Evolutionary conservation across 2,329 filamentous ascomycete genomes (phyloP), one percentile per base, ranked within the genome.

Genomic region (Penicillium hesseltinei): DNA sequence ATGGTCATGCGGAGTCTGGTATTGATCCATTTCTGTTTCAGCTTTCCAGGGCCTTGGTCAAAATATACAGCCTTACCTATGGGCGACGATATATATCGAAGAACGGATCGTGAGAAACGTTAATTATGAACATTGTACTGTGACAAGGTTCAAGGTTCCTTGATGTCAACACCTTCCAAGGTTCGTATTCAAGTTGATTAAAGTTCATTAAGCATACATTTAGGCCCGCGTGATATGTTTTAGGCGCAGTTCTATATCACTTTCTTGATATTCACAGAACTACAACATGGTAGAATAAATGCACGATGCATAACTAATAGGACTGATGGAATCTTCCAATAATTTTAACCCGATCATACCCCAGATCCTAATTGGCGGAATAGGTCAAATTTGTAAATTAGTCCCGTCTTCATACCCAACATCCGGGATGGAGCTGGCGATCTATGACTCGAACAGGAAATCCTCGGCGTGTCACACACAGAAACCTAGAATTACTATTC

Each of bases 401-500:
- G 25, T 13, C 25, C 25, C 19, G 27, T 48, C 42, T 33, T 25
- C 3, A 23, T 33, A 27, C 25, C 42, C 51, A 54, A 54, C 21
- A 35, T 46, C 40, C n/a, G 23, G 29, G 40, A 42, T 17, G 17
- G 27, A 50, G 11, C 45, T 42, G 51, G 29, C 15, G 44, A 54
- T 54, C 44, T 13, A 33, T 46, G 29, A 36, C 54, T 53, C 21
- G 13, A 36, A 53, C 21, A 29, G 51, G 35, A 33, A 54, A 49
- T 6, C 9, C 19, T 29, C 17, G 10, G 11, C 8, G 42, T 27
- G 5, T 19, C 17, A 29, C 48, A 51, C n/a, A 33, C n/a, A 40
- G 4, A 44, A 45, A 11, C n/a, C 13, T 17, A 42, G 27, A 25
- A 21, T 15, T 27, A 21, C 7, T 39, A n/a, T 40, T 33, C 13